A percentile compares a stretch with the other conserved stretches of the same genome.
Conservation (phyloP, 305 asterid genomes). For the Fraxinus baroniana region DNA sequence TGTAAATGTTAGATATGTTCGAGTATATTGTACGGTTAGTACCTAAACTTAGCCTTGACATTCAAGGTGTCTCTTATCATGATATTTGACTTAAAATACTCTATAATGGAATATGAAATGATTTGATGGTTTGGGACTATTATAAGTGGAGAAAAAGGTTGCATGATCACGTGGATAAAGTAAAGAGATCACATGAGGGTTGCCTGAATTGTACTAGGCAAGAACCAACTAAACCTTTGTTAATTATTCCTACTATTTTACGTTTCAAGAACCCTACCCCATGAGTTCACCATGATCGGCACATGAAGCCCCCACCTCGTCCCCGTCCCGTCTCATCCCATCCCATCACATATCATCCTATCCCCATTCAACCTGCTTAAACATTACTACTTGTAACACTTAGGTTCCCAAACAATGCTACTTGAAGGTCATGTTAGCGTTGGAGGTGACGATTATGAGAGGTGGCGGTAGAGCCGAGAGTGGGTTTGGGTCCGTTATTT, state of each 20-base stretch:
- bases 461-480: not conserved
- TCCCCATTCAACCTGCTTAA: not conserved
- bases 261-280: slow-evolving; percentile 47
- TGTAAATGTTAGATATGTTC: not conserved
- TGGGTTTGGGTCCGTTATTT: not conserved
- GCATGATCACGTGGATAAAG: slow-evolving; percentile 11
- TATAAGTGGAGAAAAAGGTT: not conserved
- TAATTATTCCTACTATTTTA: slow-evolving; percentile 36
- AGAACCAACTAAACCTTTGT: slow-evolving; percentile 24
- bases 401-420: not conserved
- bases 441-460: not conserved
- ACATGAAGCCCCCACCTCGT: slow-evolving; percentile 30
- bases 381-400: not conserved
- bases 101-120: slow-evolving; percentile 2
- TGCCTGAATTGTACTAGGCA: slow-evolving; percentile 28
- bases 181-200: slow-evolving; percentile 26
- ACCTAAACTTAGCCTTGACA: not conserved
- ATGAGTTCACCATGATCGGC: slow-evolving; percentile 31
- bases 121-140: not conserved
- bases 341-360: not conserved
- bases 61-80: not conserved
- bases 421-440: not conserved
- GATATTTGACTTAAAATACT: not conserved
- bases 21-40: not conserved
- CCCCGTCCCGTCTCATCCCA: not conserved